Base-by-base conservation (phyloP, 345 rosid genomes). In the Arabis alpina region DNA sequence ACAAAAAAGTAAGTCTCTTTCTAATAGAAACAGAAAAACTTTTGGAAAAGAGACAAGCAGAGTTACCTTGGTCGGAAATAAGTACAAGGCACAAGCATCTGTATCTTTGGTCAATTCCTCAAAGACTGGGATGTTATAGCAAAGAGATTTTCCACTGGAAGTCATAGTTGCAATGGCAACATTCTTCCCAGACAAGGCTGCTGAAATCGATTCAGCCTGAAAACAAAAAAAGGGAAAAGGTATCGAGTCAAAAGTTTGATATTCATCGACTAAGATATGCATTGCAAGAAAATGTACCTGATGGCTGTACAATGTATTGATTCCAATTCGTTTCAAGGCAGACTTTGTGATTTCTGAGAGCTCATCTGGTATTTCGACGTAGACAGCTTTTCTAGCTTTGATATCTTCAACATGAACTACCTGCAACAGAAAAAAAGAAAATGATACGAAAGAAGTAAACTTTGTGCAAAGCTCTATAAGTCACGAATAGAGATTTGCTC, bases 61-160 rank as follows among this genome's bases (percentile, higher is more conserved):
- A 72, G 65, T 49, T 72, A 89, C 97, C 96, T 93, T 93, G 52
- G 97, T 91, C 12, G 98, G 98, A 81, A 93, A 91, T 81, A 91
- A 76, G 80, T 91, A 89, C 23, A 93, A 77, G 72, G 98, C 97
- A 84, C 96, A 89, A 66, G 93, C 72, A 48, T 78, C 82, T 71
- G 81, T 75, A 74, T 93, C 73, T 49, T 80, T 83, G 61, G 82
- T 83, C 77, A 93, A 74, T 63, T 73, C 86, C 80, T 93, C 97
- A 65, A 93, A 81, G 76, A 93, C 95, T 34, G 96, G 98, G 72
- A 89, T 77, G 76, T 91, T 93, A 77, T 93, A 93, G 87, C 98
- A 93, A 63, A 93, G 88, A 80, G 98, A 91, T 83, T 93, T 93
- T 67, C 98, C 98, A 56, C 98, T 93, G 67, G 98, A 93, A 68